A percentile compares a stretch with the other conserved stretches of the same genome.
Evolutionary conservation across 1,284 basidiomycete species (phyloP).

Genomic region (Apiotrichum domesticum): DNA sequence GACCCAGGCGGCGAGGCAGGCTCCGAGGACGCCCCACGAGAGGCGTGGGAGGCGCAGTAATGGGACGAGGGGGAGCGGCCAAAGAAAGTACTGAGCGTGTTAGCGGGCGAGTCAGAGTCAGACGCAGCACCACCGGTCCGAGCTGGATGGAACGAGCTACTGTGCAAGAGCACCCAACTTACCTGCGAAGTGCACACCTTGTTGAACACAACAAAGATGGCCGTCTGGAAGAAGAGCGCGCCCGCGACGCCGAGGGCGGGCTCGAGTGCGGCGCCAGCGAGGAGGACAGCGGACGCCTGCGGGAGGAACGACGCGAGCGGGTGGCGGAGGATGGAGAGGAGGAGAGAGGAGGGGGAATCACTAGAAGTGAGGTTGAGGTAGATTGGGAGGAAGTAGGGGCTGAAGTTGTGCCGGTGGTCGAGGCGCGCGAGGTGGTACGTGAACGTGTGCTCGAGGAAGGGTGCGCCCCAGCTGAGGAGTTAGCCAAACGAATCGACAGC

Average conservation of each 20-base stretch:
- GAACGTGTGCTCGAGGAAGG: conserved; percentile 87
- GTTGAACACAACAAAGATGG: conserved; percentile 87
- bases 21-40: conserved; percentile 48
- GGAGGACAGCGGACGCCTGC: conserved; percentile 41
- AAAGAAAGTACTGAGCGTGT: conserved; percentile 78
- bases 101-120: background rate
- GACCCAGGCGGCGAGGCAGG: conserved; percentile 62
- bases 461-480: conserved; percentile 73
- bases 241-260: conserved; percentile 57
- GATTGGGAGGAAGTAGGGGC: conserved; percentile 90
- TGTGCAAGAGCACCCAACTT: conserved; percentile 26
- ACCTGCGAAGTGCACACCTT: conserved; percentile 98
- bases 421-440: conserved; percentile 85
- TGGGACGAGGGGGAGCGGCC: conserved; percentile 90
- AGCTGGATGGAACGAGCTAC: too few relatives aligned
- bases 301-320: conserved; percentile 48
- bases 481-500: background rate
- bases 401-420: conserved; percentile 98
- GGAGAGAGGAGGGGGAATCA: conserved; percentile 41
- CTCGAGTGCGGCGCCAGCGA: conserved; percentile 40
- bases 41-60: conserved; percentile 64
- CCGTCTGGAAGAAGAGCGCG: conserved; percentile 77
- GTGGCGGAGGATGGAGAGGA: conserved; percentile 26
- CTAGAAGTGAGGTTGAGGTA: conserved; percentile 55
- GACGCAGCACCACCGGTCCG: too few relatives aligned